These are phyloP conservation scores for Graphilbum ipis-grandicollis DNA, from an alignment of 2,329 filamentous ascomycete genomes.

Conservation along the genomic window DNA sequence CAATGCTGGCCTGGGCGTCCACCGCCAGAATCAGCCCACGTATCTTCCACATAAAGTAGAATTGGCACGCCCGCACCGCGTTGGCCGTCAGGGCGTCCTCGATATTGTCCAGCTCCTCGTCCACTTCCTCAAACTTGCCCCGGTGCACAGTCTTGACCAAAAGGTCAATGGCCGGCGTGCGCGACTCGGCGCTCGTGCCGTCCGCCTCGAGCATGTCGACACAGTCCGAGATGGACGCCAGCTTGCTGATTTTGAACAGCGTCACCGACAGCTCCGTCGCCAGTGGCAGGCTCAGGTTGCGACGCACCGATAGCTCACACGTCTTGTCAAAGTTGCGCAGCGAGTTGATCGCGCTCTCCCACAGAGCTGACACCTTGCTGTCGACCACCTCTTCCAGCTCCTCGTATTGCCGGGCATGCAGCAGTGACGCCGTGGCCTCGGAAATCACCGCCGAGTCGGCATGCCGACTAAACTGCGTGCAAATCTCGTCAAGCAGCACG, in stretches of 20 bases:
- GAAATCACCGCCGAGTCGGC: constrained; percentile 70
- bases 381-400: constrained; percentile 78
- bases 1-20: constrained; percentile 33
- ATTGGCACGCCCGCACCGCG: constrained; percentile 58
- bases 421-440: constrained; percentile 65
- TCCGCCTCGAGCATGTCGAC: constrained; percentile 54
- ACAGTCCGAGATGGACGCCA: constrained; percentile 66
- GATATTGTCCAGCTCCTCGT: constrained; percentile 53
- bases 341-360: constrained; percentile 66
- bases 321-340: constrained; percentile 55
- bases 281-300: constrained; percentile 45
- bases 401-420: constrained; percentile 73
- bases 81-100: constrained; percentile 66
- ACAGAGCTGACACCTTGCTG: constrained; percentile 61
- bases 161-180: constrained; percentile 43
- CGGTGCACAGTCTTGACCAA: constrained; percentile 58
- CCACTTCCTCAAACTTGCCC: constrained; percentile 49
- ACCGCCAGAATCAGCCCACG: constrained; percentile 39
- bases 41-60: constrained; percentile 94
- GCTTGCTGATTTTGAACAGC: constrained; percentile 62
- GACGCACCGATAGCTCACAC: constrained; percentile 53
- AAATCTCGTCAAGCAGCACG: constrained; percentile 74
- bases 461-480: constrained; percentile 86
- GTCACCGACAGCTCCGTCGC: constrained; percentile 58
- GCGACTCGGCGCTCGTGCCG: constrained; percentile 27